A percentile compares a stretch with the other conserved stretches of the same genome.
phyloP scores from a whole-genome alignment of 225 moss, liverwort and hornwort genomes.

The Pseudoscleropodium purum region DNA sequence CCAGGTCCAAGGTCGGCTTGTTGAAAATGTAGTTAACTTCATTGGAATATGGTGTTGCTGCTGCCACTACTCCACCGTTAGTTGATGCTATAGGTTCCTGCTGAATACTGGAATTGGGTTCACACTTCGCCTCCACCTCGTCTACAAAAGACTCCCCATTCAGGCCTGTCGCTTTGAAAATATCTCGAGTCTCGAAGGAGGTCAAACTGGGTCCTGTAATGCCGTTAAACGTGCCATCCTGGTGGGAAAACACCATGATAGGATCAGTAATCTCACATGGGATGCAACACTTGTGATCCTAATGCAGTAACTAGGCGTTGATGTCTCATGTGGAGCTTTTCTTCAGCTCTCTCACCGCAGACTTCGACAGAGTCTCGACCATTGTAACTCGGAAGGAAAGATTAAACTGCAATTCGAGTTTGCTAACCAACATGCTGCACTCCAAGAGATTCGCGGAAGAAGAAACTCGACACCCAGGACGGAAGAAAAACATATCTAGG shows the following conservation, averaged over 20 bases:
- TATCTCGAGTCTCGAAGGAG: constrained; percentile 25
- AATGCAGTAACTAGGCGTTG: background rate
- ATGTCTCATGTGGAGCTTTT: background rate
- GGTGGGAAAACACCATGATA: background rate
- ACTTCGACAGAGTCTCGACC: background rate
- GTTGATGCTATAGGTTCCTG: background rate
- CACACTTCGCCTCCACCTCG: constrained; percentile 26
- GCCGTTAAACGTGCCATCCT: constrained; percentile 59
- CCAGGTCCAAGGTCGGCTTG: constrained; percentile 49
- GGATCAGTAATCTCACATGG: background rate
- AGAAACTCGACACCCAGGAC: background rate
- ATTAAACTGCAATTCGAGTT: background rate
- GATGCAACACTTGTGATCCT: background rate
- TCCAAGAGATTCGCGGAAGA: background rate
- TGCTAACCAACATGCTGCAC: background rate
- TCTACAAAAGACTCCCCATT: constrained; percentile 32
- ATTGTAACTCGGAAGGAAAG: background rate
- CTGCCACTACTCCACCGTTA: background rate
- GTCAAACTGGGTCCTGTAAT: constrained; percentile 47
- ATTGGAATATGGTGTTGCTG: constrained; percentile 12
- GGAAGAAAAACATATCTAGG: background rate
- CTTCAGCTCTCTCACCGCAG: background rate
- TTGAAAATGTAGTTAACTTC: constrained; percentile 14
- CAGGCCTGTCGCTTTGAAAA: constrained; percentile 20
- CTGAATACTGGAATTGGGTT: constrained; percentile 4